Evolutionary conservation across 495 filamentous ascomycete species (phyloP), one percentile per base, ranked within the genome.

Genomic region (Aspergillus incahuasiensis): DNA sequence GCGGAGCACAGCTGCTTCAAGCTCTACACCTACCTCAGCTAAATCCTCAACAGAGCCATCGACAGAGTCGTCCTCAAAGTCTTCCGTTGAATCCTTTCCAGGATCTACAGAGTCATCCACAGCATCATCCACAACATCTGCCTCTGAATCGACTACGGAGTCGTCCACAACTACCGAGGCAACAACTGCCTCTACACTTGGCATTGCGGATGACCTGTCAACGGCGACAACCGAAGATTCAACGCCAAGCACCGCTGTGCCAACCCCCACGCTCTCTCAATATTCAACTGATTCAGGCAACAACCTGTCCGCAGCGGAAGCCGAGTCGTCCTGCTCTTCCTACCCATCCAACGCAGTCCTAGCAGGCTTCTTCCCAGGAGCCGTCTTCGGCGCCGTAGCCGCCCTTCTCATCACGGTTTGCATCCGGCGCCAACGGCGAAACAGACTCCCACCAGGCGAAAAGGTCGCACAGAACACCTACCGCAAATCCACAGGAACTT

Each of bases 311-410:
- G 35, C 49, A n/a, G 55, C 54, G 24, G 32, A 50, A n/a, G 55
- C 54, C 35, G 35, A 63, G 39, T 22, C 53, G 0, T 62, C 52
- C 28, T 74, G 73, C 20, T 63, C 72, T 22, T 64, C 68, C 19
- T 86, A 81, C 63, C 77, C 83, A 38, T 74, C 65, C 48, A 67
- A 63, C 41, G 84, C 83, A 12, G 65, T 87, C 39, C 62, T 79
- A 18, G 82, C 78, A 18, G 85, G 84, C 18, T 83, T 88, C 70
- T 83, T 88, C 60, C 81, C 85, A 5, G 85, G 86, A 8, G 65
- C 83, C 9, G 39, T 83, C 18, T 63, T 80, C 42, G 86, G 84
- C 13, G 74, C 71, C n/a, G 57, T 83, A 6, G 52, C 74, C 18
- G 68, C 74, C 12, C 61, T 79, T 15, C 55, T 81, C 1, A 60